A percentile compares a stretch with the other conserved stretches of the same genome.
These are phyloP conservation scores for Colletotrichum simmondsii DNA, from an alignment of 2,329 filamentous ascomycete genomes.

Conservation along the genomic window DNA sequence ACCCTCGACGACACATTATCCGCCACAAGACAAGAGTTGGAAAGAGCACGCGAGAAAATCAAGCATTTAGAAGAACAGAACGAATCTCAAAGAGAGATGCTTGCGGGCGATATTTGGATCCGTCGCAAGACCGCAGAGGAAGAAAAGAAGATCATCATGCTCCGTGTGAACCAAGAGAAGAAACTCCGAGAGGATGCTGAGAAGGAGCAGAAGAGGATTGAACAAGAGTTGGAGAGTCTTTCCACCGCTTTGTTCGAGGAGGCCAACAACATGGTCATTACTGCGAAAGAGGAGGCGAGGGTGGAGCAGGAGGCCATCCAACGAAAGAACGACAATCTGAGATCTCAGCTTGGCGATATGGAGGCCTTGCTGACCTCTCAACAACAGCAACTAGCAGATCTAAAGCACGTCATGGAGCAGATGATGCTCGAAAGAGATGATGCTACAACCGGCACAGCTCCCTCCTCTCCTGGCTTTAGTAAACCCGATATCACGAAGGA, in stretches of 20 bases:
- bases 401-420: slow-evolving; percentile 92
- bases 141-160: slow-evolving; percentile 72
- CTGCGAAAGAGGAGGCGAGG: slow-evolving; percentile 88
- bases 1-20: slow-evolving; percentile 89
- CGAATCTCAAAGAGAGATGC: slow-evolving; percentile 76
- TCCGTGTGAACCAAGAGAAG: slow-evolving; percentile 72
- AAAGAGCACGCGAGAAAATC: slow-evolving; percentile 75
- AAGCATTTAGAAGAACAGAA: slow-evolving; percentile 73
- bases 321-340: slow-evolving; percentile 88
- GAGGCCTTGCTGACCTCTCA: slow-evolving; percentile 88
- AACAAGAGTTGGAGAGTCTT: slow-evolving; percentile 89
- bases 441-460: slow-evolving; percentile 76
- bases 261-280: slow-evolving; percentile 97
- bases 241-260: slow-evolving; percentile 97
- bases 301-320: slow-evolving; percentile 84
- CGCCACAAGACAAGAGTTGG: slow-evolving; percentile 84
- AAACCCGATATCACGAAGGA: slow-evolving; percentile 70
- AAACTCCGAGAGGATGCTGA: slow-evolving; percentile 73
- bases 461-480: slow-evolving; percentile 82
- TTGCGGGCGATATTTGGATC: slow-evolving; percentile 81
- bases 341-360: slow-evolving; percentile 85
- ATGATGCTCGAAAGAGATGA: slow-evolving; percentile 82
- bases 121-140: slow-evolving; percentile 78
- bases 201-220: slow-evolving; percentile 87
- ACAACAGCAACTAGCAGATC: slow-evolving; percentile 90